Evolutionary conservation across 164 flowering plant genomes (phyloP), one percentile per base, ranked within the genome.

Genomic region (Annona squamosa): DNA sequence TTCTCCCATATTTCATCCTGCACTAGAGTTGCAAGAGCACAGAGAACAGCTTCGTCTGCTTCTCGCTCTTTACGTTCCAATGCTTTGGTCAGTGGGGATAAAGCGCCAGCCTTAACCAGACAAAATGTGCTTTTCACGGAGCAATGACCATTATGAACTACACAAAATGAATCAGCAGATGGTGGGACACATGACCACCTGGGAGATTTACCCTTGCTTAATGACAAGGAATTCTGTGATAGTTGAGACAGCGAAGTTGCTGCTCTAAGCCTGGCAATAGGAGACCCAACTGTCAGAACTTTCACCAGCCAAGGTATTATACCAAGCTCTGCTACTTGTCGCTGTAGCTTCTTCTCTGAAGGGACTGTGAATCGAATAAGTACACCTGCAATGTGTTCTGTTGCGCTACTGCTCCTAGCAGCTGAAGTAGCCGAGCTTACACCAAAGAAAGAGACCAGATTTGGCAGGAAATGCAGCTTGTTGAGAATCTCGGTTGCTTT

Each of bases 41-140:
- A 63, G 26, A 94, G 87, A 68, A 83, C 90, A 3, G 94, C 87
- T 76, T 88, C 97, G 81, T 91, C 94, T 1, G 93, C 88, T 75
- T 82, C 93, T 78, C 90, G 82, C 17, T 86, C 88, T 19, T 79
- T 66, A 42, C 90, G 87, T 82, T 85, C 87, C 78, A 93, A 74
- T 61, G 84, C 71, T 73, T 77, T 78, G 70, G 89, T 74, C 48
- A 94, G 61, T 19, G 90, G 86, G 69, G 87, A 52, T 44, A 91
- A 48, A 19, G 96, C 96, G 4, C 84, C 85, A 2, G 98, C 87
- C 79, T 90, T 94, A 46, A 91, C 84, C 74, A 94, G 76, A 72
- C 98, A 94, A 77, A 88, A 91, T 69, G 90, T 83, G 69, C 77
- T 79, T 80, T 86, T 90, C 12, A 86, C 82, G 44, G 63, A 80